Evolutionary conservation across 2,329 filamentous ascomycete genomes (phyloP).

Genomic region (Pseudogymnoascus sp.): DNA sequence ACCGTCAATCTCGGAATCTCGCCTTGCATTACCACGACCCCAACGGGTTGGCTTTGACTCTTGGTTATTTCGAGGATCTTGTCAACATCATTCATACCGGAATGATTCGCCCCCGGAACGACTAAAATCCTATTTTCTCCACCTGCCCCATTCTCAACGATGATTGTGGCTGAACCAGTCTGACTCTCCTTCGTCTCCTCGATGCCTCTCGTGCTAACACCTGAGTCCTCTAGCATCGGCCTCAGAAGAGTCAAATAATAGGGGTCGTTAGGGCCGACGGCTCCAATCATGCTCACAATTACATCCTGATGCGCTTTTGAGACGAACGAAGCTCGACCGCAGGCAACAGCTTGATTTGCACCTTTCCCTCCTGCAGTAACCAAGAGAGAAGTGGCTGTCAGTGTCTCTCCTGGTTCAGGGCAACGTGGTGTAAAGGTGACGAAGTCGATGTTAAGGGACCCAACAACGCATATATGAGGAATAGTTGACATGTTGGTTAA

Average conservation of each 20-base stretch:
- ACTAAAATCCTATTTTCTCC: constrained; percentile 13
- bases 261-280: constrained; percentile 14
- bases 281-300: constrained; percentile 15
- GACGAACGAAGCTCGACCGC: constrained; percentile 12
- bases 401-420: constrained; percentile 15
- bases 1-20: constrained; percentile 7
- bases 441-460: constrained; percentile 18
- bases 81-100: constrained; percentile 13
- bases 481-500: constrained; percentile 42
- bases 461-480: constrained; percentile 35
- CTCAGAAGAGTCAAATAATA: constrained; percentile 12
- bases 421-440: constrained; percentile 15
- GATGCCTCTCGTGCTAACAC: constrained; percentile 10
- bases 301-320: constrained; percentile 13
- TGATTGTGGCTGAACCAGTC: constrained; percentile 13
- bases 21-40: constrained; percentile 12
- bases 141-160: not conserved
- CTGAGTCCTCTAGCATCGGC: constrained; percentile 12
- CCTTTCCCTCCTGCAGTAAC: constrained; percentile 16
- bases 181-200: not conserved
- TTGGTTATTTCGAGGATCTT: constrained; percentile 10
- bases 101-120: constrained; percentile 12
- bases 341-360: constrained; percentile 17
- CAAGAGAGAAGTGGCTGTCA: constrained; percentile 16
- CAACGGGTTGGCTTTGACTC: not conserved